These are phyloP conservation scores for Cyclospora cayetanensis DNA, from an alignment of 169 alveolate species.

Conservation along the genomic window DNA sequence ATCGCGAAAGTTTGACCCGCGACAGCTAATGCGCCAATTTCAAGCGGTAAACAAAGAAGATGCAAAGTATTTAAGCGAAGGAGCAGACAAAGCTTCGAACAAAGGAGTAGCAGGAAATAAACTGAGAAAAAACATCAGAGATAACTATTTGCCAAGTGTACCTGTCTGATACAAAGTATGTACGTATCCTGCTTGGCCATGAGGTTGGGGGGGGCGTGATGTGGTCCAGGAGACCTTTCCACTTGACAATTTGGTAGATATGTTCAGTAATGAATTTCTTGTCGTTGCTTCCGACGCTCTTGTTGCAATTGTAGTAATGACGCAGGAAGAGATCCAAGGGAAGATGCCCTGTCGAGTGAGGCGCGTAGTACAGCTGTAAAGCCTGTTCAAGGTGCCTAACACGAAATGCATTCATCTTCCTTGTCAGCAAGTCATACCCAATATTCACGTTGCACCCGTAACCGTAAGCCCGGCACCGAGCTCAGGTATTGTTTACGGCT, in stretches of 20 bases:
- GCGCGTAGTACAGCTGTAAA: conserved; percentile 75
- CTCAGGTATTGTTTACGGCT: too few relatives aligned
- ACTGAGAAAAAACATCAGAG: too few relatives aligned
- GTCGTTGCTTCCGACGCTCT: conserved; percentile 63
- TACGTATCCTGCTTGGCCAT: conserved; percentile 81
- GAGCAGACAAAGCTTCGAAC: too few relatives aligned
- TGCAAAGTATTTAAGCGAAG: too few relatives aligned
- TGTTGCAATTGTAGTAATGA: conserved; percentile 66
- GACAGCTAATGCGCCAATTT: too few relatives aligned
- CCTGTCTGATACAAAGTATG: conserved; percentile 79
- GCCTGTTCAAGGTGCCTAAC: conserved; percentile 84
- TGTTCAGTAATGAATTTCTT: conserved; percentile 82
- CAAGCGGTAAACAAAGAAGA: too few relatives aligned
- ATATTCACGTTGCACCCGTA: too few relatives aligned
- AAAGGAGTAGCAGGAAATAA: too few relatives aligned
- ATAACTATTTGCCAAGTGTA: not conserved
- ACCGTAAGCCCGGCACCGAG: too few relatives aligned
- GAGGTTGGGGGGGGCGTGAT: conserved; percentile 80
- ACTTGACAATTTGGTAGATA: conserved; percentile 79
- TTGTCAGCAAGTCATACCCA: too few relatives aligned
- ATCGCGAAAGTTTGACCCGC: too few relatives aligned
- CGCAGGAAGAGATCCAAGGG: conserved; percentile 72
- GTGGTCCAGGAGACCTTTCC: conserved; percentile 83
- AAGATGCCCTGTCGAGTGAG: conserved; percentile 34
- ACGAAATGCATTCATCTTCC: conserved; percentile 79